These are phyloP conservation scores for Penicillium tannophilum DNA, from an alignment of 495 filamentous ascomycete genomes.

Conservation along the genomic window DNA sequence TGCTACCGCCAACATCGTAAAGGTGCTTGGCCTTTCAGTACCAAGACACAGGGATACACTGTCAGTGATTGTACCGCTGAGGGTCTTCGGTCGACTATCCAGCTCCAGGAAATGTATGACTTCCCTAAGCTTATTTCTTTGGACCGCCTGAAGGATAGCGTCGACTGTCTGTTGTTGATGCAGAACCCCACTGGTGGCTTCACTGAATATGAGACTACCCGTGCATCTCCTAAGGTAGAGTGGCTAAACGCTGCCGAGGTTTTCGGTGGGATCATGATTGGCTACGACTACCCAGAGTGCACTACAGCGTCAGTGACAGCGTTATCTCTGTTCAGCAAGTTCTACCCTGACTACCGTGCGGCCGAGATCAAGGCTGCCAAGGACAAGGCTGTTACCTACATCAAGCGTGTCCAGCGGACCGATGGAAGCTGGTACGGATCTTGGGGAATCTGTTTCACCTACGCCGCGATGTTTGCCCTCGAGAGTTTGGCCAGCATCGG, in stretches of 20 bases:
- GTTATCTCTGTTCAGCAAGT: slow-evolving; percentile 76
- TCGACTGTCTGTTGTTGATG: slow-evolving; percentile 89
- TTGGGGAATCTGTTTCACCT: slow-evolving; percentile 98
- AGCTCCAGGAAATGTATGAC: slow-evolving; percentile 76
- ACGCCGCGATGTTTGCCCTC: slow-evolving; percentile 92
- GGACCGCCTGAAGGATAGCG: slow-evolving; percentile 77
- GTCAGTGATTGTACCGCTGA: slow-evolving; percentile 95
- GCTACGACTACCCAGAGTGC: slow-evolving; percentile 97
- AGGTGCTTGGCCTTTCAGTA: slow-evolving; percentile 95
- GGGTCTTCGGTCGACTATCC: slow-evolving; percentile 81
- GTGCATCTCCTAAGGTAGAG: slow-evolving; percentile 77
- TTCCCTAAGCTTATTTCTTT: slow-evolving; percentile 76
- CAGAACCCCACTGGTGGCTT: slow-evolving; percentile 89
- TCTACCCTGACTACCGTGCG: slow-evolving; percentile 77
- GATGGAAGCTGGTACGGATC: slow-evolving; percentile 96
- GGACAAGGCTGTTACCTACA: slow-evolving; percentile 70
- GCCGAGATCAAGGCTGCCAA: slow-evolving; percentile 75
- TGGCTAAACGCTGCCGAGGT: slow-evolving; percentile 93
- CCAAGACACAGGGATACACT: slow-evolving; percentile 86
- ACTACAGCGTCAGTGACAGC: slow-evolving; percentile 95
- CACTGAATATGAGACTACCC: slow-evolving; percentile 83
- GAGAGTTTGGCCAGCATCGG: slow-evolving; percentile 81
- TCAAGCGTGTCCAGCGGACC: slow-evolving; percentile 73
- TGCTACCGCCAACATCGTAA: slow-evolving; percentile 93
- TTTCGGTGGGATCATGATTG: slow-evolving; percentile 96